Percentiles rank a stretch among this genome's conserved stretches.
Conservation (phyloP, 352 stramenopile genomes). For the Pseudoperonospora humuli region DNA sequence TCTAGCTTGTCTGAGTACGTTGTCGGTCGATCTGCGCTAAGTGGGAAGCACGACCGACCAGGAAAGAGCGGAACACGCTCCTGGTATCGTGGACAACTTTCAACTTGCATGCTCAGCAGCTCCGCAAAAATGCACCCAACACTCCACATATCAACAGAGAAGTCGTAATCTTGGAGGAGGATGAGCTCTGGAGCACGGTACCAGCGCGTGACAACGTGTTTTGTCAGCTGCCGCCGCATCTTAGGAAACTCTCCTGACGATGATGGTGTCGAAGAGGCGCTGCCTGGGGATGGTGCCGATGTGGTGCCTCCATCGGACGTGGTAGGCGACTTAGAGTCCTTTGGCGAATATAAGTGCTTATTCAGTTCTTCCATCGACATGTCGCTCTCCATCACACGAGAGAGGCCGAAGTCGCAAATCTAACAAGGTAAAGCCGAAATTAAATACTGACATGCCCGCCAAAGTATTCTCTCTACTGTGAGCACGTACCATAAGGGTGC, state of each 20-base stretch:
- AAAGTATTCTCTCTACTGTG: neutral
- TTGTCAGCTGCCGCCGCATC: constrained; percentile 90
- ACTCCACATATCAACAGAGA: constrained; percentile 99
- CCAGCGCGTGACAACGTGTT: constrained; percentile 98
- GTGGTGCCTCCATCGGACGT: constrained; percentile 55
- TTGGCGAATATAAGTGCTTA: constrained; percentile 74
- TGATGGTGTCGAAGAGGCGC: constrained; percentile 63
- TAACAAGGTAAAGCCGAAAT: constrained; percentile 8
- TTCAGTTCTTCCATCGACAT: constrained; percentile 68
- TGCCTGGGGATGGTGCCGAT: constrained; percentile 51
- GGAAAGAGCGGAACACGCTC: constrained; percentile 80
- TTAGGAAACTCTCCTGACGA: constrained; percentile 52
- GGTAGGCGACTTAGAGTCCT: constrained; percentile 70
- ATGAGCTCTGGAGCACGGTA: constrained; percentile 96
- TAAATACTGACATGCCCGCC: neutral
- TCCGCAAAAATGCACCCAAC: constrained; percentile 93
- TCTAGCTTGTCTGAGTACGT: constrained; percentile 86
- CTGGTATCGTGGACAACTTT: constrained; percentile 80
- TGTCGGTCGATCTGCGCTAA: constrained; percentile 74
- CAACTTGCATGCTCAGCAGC: constrained; percentile 82
- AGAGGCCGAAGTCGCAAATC: constrained; percentile 83
- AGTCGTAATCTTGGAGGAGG: constrained; percentile 91
- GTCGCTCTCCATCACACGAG: constrained; percentile 72
- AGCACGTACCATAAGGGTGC: constrained; percentile 59
- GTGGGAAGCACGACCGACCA: constrained; percentile 76